Percentiles rank a stretch among this genome's conserved stretches.
Conservation (phyloP, 805 yeast species). For the Saturnispora besseyi region DNA sequence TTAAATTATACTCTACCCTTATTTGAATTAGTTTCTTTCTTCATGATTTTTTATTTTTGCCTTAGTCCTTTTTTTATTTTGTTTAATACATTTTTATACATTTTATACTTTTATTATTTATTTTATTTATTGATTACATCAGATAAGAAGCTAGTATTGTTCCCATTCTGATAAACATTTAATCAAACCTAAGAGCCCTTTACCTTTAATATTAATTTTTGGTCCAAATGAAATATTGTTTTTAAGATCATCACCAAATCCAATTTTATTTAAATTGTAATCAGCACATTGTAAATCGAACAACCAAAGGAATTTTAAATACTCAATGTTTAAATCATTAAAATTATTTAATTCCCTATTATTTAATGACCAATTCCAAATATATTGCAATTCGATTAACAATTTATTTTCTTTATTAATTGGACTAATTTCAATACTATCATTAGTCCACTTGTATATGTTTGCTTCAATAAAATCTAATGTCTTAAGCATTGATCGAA, state of each 20-base stretch:
- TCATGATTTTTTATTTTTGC: neutral
- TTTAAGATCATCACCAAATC: constrained; percentile 3
- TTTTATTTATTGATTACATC: neutral
- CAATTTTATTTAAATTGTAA: neutral
- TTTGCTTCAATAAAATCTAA: neutral
- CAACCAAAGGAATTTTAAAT: neutral
- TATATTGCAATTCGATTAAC: neutral
- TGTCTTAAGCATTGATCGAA: neutral
- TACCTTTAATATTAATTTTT: neutral
- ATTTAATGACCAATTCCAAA: neutral
- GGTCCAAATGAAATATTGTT: neutral
- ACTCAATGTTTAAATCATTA: too few species aligned
- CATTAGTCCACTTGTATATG: neutral
- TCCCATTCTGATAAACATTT: neutral
- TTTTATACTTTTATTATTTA: neutral
- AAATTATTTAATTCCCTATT: neutral
- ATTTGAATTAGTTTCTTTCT: neutral
- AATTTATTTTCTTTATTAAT: neutral
- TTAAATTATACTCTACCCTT: neutral
- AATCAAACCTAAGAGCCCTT: constrained; percentile 4
- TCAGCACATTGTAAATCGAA: neutral
- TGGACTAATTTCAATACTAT: neutral
- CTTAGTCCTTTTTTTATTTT: neutral
- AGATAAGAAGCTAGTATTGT: neutral
- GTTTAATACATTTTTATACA: constrained; percentile 1